Evolutionary conservation across 2,329 filamentous ascomycete genomes (phyloP), one percentile per base, ranked within the genome.

Genomic region (Gaeumannomyces tritici): DNA sequence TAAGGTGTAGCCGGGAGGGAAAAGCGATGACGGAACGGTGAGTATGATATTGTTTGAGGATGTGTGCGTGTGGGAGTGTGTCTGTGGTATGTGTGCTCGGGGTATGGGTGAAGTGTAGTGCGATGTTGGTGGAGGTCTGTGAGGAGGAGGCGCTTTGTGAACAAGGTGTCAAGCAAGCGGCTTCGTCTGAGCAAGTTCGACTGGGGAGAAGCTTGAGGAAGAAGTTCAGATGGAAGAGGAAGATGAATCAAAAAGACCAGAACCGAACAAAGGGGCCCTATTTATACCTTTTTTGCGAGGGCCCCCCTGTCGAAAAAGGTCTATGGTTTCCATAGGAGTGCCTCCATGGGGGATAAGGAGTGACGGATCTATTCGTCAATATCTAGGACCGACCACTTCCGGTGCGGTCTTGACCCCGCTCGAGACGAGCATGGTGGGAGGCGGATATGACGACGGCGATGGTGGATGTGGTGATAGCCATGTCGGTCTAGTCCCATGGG

Each of bases 271-370:
- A 73, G 75, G 71, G 70, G 71, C 72, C 74, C 82, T 76, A 85
- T 87, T 88, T 88, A 88, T 88, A 87, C 77, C 79, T 83, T 79
- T 83, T 72, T 71, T n/a, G 33, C 64, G 64, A 67, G 67, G 69
- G 71, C 68, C 71, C 70, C 71, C 68, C 65, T 69, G 72, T 68
- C 73, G 70, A 70, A 68, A 69, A 72, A 66, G 71, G 66, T 66
- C 69, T 67, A 67, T 67, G 69, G 42, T 71, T 69, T 69, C 8
- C 42, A 51, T 51, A 51, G 42, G 3, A 65, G 66, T 67, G 69
- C 72, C 69, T 67, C 68, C 69, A 69, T 58, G 27, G 67, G 73
- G 74, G 75, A 79, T 76, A 79, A 76, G 71, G 74, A 68, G 72
- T 69, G 68, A 69, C 68, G 70, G 72, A 72, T 76, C 72, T 69